phyloP scores from a whole-genome alignment of 495 filamentous ascomycete species.

The Penicillium macrosclerotiorum region DNA sequence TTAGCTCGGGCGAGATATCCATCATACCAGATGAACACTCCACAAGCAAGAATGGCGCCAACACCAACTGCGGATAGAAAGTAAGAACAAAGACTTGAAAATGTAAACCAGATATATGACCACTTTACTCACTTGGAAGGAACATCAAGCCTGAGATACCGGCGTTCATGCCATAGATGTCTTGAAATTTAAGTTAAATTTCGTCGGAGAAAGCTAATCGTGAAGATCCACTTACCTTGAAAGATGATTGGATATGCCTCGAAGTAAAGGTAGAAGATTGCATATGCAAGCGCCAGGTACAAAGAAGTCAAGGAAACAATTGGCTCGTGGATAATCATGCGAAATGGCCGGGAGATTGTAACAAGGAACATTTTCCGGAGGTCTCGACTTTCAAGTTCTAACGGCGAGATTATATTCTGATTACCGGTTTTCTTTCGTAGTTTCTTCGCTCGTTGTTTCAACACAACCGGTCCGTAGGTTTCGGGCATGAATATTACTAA shows the following conservation, averaged over 20 bases:
- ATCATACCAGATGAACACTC: conserved; percentile 41
- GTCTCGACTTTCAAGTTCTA: conserved; percentile 47
- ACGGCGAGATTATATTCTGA: conserved; percentile 38
- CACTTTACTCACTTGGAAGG: conserved; percentile 29
- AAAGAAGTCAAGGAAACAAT: conserved; percentile 65
- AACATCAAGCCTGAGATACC: conserved; percentile 34
- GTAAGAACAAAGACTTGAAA: neutral
- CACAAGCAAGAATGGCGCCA: conserved; percentile 30
- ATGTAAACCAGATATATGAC: no score
- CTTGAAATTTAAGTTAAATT: conserved; percentile 12
- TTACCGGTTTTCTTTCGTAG: conserved; percentile 64
- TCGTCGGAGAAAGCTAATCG: neutral
- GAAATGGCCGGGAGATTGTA: conserved; percentile 47
- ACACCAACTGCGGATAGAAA: conserved; percentile 23
- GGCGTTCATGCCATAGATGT: conserved; percentile 36
- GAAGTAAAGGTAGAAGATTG: conserved; percentile 76
- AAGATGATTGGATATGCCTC: conserved; percentile 68
- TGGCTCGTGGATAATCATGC: conserved; percentile 49
- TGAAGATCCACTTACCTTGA: conserved; percentile 29
- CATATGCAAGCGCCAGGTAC: conserved; percentile 67
- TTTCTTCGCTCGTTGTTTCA: conserved; percentile 61
- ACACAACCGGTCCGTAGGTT: conserved; percentile 72
- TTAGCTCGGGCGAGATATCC: conserved; percentile 34
- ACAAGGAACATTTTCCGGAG: conserved; percentile 40
- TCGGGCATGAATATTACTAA: conserved; percentile 52